Evolutionary conservation across 2,329 filamentous ascomycete species (phyloP).

Genomic region (Tetracladium maxilliforme): DNA sequence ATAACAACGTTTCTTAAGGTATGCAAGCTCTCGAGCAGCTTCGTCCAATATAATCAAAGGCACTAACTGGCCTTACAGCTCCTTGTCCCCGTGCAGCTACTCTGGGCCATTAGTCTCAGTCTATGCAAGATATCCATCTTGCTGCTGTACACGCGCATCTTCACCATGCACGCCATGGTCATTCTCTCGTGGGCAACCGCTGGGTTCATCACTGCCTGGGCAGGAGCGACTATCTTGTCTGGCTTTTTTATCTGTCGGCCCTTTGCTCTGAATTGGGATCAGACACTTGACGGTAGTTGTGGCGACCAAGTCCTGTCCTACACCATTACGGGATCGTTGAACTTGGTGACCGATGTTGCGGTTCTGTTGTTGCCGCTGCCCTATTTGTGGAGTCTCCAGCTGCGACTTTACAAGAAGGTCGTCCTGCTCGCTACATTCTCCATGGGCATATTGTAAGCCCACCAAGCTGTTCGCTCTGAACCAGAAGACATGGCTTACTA

Average conservation of each 20-base stretch:
- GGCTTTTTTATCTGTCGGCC: slow-evolving; percentile 12
- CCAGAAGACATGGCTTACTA: no score
- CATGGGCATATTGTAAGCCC: slow-evolving; percentile 24
- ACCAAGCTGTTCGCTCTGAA: background rate
- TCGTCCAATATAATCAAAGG: no score
- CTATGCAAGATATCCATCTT: slow-evolving; percentile 25
- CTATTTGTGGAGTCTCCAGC: slow-evolving; percentile 27
- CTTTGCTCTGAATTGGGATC: slow-evolving; percentile 10
- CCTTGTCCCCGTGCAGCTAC: slow-evolving; percentile 1
- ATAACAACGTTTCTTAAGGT: no score
- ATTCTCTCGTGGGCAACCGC: slow-evolving; percentile 1
- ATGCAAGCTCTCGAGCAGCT: no score
- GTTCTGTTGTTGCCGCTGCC: slow-evolving; percentile 31
- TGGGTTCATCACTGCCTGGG: slow-evolving; percentile 3
- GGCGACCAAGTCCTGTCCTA: slow-evolving; percentile 20
- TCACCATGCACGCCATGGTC: slow-evolving; percentile 15
- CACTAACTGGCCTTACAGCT: no score
- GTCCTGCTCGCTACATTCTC: slow-evolving; percentile 25
- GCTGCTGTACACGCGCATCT: slow-evolving; percentile 25
- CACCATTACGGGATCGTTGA: slow-evolving; percentile 24
- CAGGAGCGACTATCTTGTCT: slow-evolving; percentile 5
- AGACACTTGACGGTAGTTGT: slow-evolving; percentile 14
- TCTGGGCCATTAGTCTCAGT: slow-evolving; percentile 17
- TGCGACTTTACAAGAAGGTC: slow-evolving; percentile 23
- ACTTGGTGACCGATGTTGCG: slow-evolving; percentile 28